Conservation (phyloP, 306 rosid species). For the Macrotyloma uniflorum region DNA sequence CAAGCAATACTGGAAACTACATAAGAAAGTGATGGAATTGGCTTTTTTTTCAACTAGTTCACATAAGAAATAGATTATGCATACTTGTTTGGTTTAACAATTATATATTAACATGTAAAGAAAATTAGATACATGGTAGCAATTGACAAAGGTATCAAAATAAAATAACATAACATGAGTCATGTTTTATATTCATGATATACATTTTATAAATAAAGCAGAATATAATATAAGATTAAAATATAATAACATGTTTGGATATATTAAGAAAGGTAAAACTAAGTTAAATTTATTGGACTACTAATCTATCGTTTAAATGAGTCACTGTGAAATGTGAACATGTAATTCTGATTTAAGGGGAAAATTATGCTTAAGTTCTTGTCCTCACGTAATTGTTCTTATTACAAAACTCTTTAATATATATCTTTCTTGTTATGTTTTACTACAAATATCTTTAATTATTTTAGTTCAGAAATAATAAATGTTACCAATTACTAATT, state of each 20-base stretch:
- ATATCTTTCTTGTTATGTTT: no score
- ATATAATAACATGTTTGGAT: background rate
- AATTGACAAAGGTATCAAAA: background rate
- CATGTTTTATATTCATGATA: background rate
- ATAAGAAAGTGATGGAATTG: background rate
- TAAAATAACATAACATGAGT: background rate
- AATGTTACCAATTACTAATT: no score
- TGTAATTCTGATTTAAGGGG: background rate
- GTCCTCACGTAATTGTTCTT: conserved; percentile 10
- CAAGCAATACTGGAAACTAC: background rate
- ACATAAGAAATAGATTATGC: background rate
- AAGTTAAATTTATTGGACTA: background rate
- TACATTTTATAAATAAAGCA: background rate
- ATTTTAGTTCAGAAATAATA: no score
- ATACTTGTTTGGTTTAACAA: background rate
- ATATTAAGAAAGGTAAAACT: background rate
- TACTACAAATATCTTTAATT: no score
- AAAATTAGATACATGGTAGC: background rate
- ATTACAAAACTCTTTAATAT: background rate
- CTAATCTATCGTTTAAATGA: background rate
- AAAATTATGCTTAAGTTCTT: conserved; percentile 17
- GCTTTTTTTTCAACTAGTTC: background rate
- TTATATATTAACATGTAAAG: background rate
- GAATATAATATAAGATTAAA: background rate
- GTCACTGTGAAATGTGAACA: conserved; percentile 17